A percentile compares a stretch with the other conserved stretches of the same genome.
These are phyloP conservation scores for Silene vulgaris DNA, from an alignment of 179 eudicot genomes.

Conservation along the genomic window DNA sequence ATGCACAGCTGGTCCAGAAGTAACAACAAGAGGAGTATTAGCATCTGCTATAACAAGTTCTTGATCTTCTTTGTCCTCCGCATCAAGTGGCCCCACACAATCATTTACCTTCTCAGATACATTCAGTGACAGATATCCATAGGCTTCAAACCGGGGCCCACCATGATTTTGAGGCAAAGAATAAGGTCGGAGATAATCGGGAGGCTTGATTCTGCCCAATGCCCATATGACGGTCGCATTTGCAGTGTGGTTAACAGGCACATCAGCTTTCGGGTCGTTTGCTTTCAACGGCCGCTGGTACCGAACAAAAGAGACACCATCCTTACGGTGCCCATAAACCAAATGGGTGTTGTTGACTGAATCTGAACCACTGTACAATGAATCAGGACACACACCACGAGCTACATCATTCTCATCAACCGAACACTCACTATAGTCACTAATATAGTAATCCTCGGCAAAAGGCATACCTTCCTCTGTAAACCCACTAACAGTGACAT, in stretches of 20 bases:
- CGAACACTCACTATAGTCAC: constrained; percentile 69
- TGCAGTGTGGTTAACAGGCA: constrained; percentile 41
- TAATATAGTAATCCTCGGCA: constrained; percentile 75
- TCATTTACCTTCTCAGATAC: constrained; percentile 62
- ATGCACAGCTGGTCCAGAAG: constrained; percentile 63
- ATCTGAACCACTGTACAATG: constrained; percentile 42
- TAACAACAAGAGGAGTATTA: constrained; percentile 68
- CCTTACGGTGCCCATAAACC: constrained; percentile 81
- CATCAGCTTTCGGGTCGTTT: constrained; percentile 62
- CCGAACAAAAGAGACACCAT: constrained; percentile 78
- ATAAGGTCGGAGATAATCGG: constrained; percentile 67
- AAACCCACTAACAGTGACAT: constrained; percentile 76
- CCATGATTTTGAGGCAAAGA: constrained; percentile 89
- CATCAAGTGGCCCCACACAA: constrained; percentile 85
- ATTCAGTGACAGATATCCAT: constrained; percentile 56
- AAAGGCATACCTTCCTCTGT: constrained; percentile 67
- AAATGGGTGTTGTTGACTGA: constrained; percentile 59
- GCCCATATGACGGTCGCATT: constrained; percentile 85
- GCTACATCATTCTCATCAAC: constrained; percentile 43
- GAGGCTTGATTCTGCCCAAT: constrained; percentile 73
- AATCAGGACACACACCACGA: constrained; percentile 86
- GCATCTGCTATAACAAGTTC: constrained; percentile 74
- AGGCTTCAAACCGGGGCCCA: constrained; percentile 42
- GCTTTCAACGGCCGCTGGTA: constrained; percentile 54
- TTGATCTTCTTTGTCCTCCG: constrained; percentile 86